Evolutionary conservation across 2,329 filamentous ascomycete species (phyloP).

Genomic region (Ascocoryne sarcoides): DNA sequence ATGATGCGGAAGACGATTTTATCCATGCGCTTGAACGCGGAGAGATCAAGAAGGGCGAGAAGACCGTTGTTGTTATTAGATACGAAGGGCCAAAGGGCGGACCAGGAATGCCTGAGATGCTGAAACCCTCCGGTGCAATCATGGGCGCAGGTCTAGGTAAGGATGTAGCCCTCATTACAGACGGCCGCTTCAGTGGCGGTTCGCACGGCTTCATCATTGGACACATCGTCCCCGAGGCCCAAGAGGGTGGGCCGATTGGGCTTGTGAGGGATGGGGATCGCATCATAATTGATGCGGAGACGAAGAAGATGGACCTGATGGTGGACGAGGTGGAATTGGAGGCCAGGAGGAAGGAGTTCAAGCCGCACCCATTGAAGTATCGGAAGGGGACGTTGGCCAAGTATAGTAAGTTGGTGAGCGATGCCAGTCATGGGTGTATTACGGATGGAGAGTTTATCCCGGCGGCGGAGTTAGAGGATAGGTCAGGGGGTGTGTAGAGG

Average conservation of each 20-base stretch:
- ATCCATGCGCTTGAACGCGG: conserved; percentile 57
- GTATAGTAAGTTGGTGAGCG: conserved; percentile 44
- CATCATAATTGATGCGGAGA: conserved; percentile 52
- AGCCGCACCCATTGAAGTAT: conserved; percentile 47
- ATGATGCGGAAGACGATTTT: conserved; percentile 62
- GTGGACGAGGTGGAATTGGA: conserved; percentile 41
- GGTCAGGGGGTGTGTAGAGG: neutral
- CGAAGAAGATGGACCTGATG: conserved; percentile 42
- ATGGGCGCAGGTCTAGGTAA: conserved; percentile 65
- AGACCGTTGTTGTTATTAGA: conserved; percentile 67
- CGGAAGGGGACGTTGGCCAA: conserved; percentile 50
- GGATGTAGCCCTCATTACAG: conserved; percentile 64
- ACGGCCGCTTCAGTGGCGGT: conserved; percentile 54
- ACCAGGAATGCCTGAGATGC: conserved; percentile 66
- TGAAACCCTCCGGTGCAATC: conserved; percentile 63
- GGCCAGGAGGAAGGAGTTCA: conserved; percentile 40
- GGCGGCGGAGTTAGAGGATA: too few relatives aligned
- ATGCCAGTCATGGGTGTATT: conserved; percentile 51
- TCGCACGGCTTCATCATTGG: conserved; percentile 54
- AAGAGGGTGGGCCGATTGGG: conserved; percentile 50
- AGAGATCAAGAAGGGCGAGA: conserved; percentile 66
- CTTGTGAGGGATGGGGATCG: conserved; percentile 49
- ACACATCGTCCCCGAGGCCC: conserved; percentile 53
- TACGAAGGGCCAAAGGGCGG: conserved; percentile 68
- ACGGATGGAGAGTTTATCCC: conserved; percentile 36